These are phyloP conservation scores for Globisporangium orthogonon DNA, from an alignment of 352 stramenopile genomes.

Conservation along the genomic window DNA sequence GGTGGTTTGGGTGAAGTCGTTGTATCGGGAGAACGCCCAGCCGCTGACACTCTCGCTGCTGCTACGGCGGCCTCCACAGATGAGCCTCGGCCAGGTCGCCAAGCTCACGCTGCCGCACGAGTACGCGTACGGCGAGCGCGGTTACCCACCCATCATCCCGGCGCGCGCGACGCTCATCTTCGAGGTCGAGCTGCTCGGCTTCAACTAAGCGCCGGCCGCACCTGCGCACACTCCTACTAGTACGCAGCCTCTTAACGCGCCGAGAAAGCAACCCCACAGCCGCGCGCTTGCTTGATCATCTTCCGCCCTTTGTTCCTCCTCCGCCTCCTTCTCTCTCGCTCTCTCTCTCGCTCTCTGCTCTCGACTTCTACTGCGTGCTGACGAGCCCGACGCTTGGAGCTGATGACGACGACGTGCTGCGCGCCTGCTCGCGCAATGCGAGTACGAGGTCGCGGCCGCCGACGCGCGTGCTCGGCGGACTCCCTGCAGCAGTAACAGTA, in stretches of 20 bases:
- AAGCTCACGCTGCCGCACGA: slow-evolving; percentile 91
- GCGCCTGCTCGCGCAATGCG: slow-evolving; percentile 8
- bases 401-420: not conserved
- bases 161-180: slow-evolving; percentile 91
- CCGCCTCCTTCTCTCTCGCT: too few relatives aligned
- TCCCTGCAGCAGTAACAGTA: too few relatives aligned
- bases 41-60: too few relatives aligned
- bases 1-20: too few relatives aligned
- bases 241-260: not conserved
- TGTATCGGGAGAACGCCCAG: too few relatives aligned
- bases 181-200: slow-evolving; percentile 89
- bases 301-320: not conserved
- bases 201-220: slow-evolving; percentile 33
- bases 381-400: not conserved
- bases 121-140: slow-evolving; percentile 91
- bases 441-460: slow-evolving; percentile 12
- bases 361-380: not conserved
- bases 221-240: not conserved
- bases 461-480: not conserved
- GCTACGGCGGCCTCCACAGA: too few relatives aligned
- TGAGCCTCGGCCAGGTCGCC: slow-evolving; percentile 92
- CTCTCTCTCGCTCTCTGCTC: not conserved
- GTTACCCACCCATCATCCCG: slow-evolving; percentile 87
- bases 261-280: too few relatives aligned
- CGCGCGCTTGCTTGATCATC: too few relatives aligned